A percentile compares a stretch with the other conserved stretches of the same genome.
Evolutionary conservation across 371 early-diverging fungal genomes (phyloP).

Genomic region (Apophysomyces ossiformis): DNA sequence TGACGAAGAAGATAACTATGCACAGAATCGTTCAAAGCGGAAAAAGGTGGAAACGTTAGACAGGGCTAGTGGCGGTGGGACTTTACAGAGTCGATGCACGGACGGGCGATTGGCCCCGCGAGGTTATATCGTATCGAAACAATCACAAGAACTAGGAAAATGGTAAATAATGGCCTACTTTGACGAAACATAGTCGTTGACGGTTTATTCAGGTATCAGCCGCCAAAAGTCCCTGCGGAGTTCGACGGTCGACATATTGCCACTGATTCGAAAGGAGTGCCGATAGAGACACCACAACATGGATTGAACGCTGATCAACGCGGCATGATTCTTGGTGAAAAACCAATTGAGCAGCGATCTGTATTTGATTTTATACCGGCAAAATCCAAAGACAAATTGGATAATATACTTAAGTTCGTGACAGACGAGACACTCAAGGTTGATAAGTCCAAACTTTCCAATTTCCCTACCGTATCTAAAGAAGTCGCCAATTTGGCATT

Average conservation of each 20-base stretch:
- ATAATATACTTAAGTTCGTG: constrained; percentile 51
- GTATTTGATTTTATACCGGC: constrained; percentile 77
- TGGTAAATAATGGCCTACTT: constrained; percentile 40
- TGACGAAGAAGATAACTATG: constrained; percentile 34
- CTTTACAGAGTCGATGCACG: constrained; percentile 27
- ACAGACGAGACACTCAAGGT: constrained; percentile 26
- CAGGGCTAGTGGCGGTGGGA: not conserved
- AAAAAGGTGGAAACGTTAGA: constrained; percentile 15
- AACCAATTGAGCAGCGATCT: constrained; percentile 69
- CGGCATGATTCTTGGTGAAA: constrained; percentile 73
- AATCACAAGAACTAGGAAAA: constrained; percentile 47
- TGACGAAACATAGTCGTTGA: not conserved
- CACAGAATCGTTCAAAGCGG: constrained; percentile 17
- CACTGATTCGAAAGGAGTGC: not conserved
- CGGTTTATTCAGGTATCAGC: constrained; percentile 42
- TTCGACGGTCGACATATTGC: constrained; percentile 55
- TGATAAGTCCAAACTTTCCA: constrained; percentile 37
- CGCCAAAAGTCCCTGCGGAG: constrained; percentile 61
- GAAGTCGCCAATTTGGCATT: constrained; percentile 74
- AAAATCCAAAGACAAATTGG: constrained; percentile 70
- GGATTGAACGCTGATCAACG: constrained; percentile 68
- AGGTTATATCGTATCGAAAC: constrained; percentile 58
- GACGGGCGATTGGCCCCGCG: constrained; percentile 66
- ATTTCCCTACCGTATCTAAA: constrained; percentile 65
- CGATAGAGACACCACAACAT: constrained; percentile 21